Base-by-base conservation (phyloP, 2,329 filamentous ascomycete species). In the Apiospora phragmitis region DNA sequence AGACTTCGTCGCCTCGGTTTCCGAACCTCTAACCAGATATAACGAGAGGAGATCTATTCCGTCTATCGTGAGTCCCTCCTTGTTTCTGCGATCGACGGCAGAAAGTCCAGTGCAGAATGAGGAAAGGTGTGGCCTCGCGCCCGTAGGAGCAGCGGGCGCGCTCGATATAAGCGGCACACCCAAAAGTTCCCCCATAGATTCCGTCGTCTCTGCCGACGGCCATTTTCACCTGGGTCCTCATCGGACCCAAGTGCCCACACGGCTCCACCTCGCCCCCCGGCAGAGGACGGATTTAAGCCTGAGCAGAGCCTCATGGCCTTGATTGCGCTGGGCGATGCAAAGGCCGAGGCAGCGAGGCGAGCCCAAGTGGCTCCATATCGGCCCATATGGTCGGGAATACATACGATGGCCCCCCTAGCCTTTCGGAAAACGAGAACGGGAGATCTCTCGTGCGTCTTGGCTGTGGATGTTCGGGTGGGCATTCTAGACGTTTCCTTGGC, bases 301-400 rank as follows among this genome's bases (percentile, higher is more conserved):
- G 55, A 35, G 55, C 32, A 62, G 55, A 62, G 55, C 55, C 55
- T 62, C 55, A 62, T 38, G 32, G 55, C 55, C 32, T 62, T 38
- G 55, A n/a, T 38, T 35, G 9, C 18, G 8, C 18, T n/a, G 55
- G 8, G 32, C 55, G 55, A 38, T 14, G 55, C 16, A 62, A 62
- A 62, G 32, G 55, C 55, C 55, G 55, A 62, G 55, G 55, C 18
- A 62, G 55, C 29, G 55, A 59, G 29, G 51, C 51, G 29, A 9
- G 51, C 9, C 51, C 51, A 29, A n/a, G 32, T 62, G 55, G 55
- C 32, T 62, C 32, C 55, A 62, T 62, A 35, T 62, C 55, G 55
- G 55, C 32, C 55, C 55, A 62, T 62, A 18, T 62, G 18, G 55
- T 62, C 55, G 55, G 55, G 55, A 12, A 38, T 38, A 62, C 55